Evolutionary conservation across 208 protist species (phyloP).

Genomic region (Sergeia podlipaevii): DNA sequence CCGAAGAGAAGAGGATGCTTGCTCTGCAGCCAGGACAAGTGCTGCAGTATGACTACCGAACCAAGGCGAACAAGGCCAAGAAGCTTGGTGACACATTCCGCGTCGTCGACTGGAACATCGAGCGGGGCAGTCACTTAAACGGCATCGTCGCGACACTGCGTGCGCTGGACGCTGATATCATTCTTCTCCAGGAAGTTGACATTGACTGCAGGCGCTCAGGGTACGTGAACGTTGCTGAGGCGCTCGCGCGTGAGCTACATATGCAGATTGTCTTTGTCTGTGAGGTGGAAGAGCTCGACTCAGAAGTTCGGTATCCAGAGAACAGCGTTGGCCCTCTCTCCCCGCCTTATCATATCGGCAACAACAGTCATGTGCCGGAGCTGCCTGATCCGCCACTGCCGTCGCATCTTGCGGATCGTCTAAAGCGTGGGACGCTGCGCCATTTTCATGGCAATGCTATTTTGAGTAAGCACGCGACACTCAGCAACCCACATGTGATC

Average conservation of each 20-base stretch:
- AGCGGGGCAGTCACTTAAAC: slow-evolving; percentile 57
- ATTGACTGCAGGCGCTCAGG: slow-evolving; percentile 63
- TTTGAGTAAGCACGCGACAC: slow-evolving; percentile 28
- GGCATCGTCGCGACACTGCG: slow-evolving; percentile 47
- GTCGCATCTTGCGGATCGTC: background rate
- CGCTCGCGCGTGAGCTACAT: slow-evolving; percentile 48
- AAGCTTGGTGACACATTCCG: slow-evolving; percentile 44
- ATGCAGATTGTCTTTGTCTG: slow-evolving; percentile 68
- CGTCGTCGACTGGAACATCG: slow-evolving; percentile 85
- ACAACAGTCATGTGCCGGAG: slow-evolving; percentile 4
- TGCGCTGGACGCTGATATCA: slow-evolving; percentile 51
- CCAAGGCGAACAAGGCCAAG: background rate
- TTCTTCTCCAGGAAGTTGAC: slow-evolving; percentile 83
- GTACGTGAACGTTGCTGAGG: slow-evolving; percentile 59
- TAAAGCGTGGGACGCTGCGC: slow-evolving; percentile 11
- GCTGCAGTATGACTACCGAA: slow-evolving; percentile 73
- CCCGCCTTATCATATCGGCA: background rate
- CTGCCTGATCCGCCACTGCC: background rate
- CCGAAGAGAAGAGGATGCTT: slow-evolving; percentile 8
- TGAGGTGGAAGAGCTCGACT: slow-evolving; percentile 78
- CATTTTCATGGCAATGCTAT: slow-evolving; percentile 84
- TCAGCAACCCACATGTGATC: slow-evolving; percentile 39
- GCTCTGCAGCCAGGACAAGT: slow-evolving; percentile 35
- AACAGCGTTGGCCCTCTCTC: slow-evolving; percentile 55
- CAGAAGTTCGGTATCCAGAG: slow-evolving; percentile 13